These are phyloP conservation scores for Leccinum laetum DNA, from an alignment of 1,284 basidiomycete species.

Conservation along the genomic window DNA sequence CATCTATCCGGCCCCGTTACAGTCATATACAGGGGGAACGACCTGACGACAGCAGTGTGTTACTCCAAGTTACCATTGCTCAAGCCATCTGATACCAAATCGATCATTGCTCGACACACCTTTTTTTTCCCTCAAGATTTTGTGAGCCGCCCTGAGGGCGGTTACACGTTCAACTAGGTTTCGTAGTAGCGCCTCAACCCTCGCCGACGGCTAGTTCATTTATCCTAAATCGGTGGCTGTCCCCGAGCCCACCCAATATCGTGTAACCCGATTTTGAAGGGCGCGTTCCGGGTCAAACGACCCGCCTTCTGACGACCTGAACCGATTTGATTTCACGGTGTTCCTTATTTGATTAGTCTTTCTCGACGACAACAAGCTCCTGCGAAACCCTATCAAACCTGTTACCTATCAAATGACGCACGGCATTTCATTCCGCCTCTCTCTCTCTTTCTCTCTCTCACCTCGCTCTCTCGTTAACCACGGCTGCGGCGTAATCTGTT, in stretches of 20 bases:
- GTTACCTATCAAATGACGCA: conserved; percentile 36
- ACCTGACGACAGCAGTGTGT: conserved; percentile 27
- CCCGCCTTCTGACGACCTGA: conserved; percentile 10
- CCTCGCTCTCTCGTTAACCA: conserved; percentile 22
- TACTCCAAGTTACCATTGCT: conserved; percentile 10
- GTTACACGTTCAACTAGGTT: conserved; percentile 22
- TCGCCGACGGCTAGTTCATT: conserved; percentile 30
- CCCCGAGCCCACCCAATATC: conserved; percentile 19
- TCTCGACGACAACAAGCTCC: conserved; percentile 36
- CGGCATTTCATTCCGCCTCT: conserved; percentile 20
- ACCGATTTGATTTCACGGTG: conserved; percentile 16
- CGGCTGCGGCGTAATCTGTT: conserved; percentile 26
- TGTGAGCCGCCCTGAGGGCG: conserved; percentile 26
- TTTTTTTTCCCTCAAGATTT: conserved; percentile 18
- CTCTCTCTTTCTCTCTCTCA: neutral
- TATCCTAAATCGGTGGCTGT: conserved; percentile 31
- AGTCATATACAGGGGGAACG: conserved; percentile 34
- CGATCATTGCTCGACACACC: conserved; percentile 14
- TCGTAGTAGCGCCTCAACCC: conserved; percentile 27
- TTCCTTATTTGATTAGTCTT: conserved; percentile 36
- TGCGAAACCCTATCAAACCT: conserved; percentile 25
- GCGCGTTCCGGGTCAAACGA: conserved; percentile 18
- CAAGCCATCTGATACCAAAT: conserved; percentile 21
- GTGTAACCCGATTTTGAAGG: conserved; percentile 22
- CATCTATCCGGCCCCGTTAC: conserved; percentile 29